Evolutionary conservation across 768 basidiomycete genomes (phyloP), one percentile per base, ranked within the genome.

Genomic region (Amyloporia xantha): DNA sequence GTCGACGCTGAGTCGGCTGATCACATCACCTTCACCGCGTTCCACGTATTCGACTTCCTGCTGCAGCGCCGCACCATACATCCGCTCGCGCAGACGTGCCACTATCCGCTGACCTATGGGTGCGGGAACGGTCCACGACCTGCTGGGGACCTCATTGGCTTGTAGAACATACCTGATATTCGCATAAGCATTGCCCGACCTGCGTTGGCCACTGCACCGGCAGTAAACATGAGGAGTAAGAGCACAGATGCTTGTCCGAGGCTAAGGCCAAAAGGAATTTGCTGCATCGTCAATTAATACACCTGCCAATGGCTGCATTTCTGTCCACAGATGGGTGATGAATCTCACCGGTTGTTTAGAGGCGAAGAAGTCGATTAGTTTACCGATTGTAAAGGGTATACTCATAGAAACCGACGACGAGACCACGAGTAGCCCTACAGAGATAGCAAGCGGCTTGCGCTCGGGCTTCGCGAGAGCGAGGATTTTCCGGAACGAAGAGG

Each of bases 21-120:
- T 71, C 7, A 96, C 88, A 63, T 99, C 95, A 6, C 95, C 95
- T 53, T 94, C 91, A 2, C 91, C 91, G 30, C 78, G 79, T 64
- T 96, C 94, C 5, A 94, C 89, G 64, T 83, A 94, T 63, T 95
- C 92, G 23, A 95, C 85, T 64, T 97, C 94, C 66, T 96, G 91
- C 45, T 73, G 76, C 5, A 97, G 72, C 2, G 91, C 80, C n/a
- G 89, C 86, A 5, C 76, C 70, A 62, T 91, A 98, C 15, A 86
- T 89, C 41, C 78, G 74, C 66, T 93, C 82, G 24, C 94, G 80
- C 28, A 91, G 71, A 9, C 91, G 75, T 4, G 89, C 91, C 27
- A 99, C 87, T 55, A 98, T 98, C 36, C 94, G 74, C 66, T 95
- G 92, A 39, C 92, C 84, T 66, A 35, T 0, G 26, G 19, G n/a